Evolutionary conservation across 148 eudicot species (phyloP).

Genomic region (Camellia sinensis): DNA sequence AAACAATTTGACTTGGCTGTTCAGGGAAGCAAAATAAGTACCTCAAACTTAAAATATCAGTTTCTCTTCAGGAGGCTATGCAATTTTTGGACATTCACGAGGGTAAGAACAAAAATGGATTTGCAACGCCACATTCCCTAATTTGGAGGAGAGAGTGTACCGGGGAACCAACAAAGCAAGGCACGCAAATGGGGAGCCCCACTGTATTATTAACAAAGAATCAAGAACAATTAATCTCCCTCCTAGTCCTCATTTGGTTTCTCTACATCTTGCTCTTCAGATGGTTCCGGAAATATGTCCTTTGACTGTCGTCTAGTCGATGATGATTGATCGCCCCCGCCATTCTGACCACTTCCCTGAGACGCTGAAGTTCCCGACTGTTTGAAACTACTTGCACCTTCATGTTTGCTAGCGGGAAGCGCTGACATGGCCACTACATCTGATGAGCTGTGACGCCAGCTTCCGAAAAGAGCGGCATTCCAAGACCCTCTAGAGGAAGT

Average conservation of each 20-base stretch:
- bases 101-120: conserved; percentile 35
- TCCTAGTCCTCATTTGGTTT: conserved; percentile 29
- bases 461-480: conserved; percentile 88
- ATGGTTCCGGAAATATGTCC: conserved; percentile 77
- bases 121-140: conserved; percentile 23
- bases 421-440: conserved; percentile 52
- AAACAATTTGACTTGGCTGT: conserved; percentile 5
- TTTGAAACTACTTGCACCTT: conserved; percentile 53
- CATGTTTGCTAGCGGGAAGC: conserved; percentile 32
- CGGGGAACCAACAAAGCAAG: conserved; percentile 27
- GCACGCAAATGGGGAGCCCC: conserved; percentile 35
- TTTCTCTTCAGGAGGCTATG: conserved; percentile 22
- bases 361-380: conserved; percentile 61
- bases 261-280: conserved; percentile 43
- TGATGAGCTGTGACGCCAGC: conserved; percentile 84
- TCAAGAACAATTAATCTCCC: conserved; percentile 25
- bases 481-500: conserved; percentile 89
- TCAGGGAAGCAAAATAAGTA: neutral
- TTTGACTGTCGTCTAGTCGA: conserved; percentile 60
- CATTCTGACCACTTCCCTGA: conserved; percentile 59
- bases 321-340: conserved; percentile 47
- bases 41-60: conserved; percentile 5
- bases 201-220: conserved; percentile 68
- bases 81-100: conserved; percentile 25
- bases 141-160: neutral